Evolutionary conservation across 352 stramenopile genomes (phyloP), one percentile per base, ranked within the genome.

Genomic region (Phytophthora kernoviae): DNA sequence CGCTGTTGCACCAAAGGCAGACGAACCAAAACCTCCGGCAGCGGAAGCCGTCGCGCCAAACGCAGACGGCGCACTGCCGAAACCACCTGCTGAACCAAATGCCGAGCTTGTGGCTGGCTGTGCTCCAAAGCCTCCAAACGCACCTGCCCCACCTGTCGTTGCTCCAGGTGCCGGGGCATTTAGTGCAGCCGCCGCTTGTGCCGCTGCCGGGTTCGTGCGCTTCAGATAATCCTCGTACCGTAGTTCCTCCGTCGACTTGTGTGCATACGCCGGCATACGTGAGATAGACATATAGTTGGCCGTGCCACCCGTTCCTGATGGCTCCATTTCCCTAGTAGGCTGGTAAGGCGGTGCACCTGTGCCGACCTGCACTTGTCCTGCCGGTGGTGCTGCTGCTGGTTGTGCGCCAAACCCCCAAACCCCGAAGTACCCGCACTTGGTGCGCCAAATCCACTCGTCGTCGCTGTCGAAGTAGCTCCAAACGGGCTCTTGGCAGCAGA

Each of bases 141-240:
- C 76, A 14, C 76, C 71, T 1, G 65, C 45, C 24, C 72, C 77
- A 8, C 57, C 79, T 39, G 65, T 68, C 9, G 60, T 68, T 0
- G 75, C 67, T 11, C 40, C 61, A 9, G 64, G 65, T 6, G 74
- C 58, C 22, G 78, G 73, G 9, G 70, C 73, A 32, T 85, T 86
- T 49, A 82, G 53, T 24, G 65, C 72, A 12, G 76, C 67, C 0
- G 67, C 68, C 6, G 78, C 76, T 40, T 84, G 65, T 9, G 74
- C 70, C 7, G 77, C 63, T 30, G 72, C 69, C 9, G 83, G 80
- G 56, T 93, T 79, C 6, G 76, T 88, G 34, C 79, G 79, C 68
- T 93, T 93, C 43, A 91, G 52, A 36, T 91, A 91, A 32, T 93
- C 84, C 74, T 91, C 84, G 36, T 81, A 90, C 9, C 84, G 81